These are phyloP conservation scores for Cephalotrichum gorgonifer DNA, from an alignment of 2,329 filamentous ascomycete genomes.

Conservation along the genomic window DNA sequence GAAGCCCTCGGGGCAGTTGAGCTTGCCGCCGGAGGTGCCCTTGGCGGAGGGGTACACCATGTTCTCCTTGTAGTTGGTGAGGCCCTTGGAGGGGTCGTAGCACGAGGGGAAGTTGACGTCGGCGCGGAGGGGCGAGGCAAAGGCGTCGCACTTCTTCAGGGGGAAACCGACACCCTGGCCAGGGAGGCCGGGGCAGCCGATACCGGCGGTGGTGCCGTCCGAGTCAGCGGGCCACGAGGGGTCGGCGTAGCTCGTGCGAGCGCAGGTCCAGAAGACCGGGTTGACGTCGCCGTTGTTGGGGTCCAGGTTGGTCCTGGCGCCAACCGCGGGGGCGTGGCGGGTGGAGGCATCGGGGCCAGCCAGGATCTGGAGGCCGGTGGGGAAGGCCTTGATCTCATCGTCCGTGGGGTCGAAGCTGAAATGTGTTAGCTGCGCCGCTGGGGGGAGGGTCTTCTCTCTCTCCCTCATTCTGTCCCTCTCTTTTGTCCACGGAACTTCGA, in stretches of 20 bases:
- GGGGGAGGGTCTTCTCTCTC: too few relatives aligned
- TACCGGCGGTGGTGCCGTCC: constrained; percentile 43
- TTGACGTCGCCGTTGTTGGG: constrained; percentile 40
- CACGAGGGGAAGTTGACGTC: constrained; percentile 66
- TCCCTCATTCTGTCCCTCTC: not conserved
- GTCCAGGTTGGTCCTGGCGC: constrained; percentile 39
- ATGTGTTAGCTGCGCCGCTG: not conserved
- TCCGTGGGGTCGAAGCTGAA: constrained; percentile 45
- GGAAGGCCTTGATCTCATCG: constrained; percentile 60
- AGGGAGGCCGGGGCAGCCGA: constrained; percentile 39
- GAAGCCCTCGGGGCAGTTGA: constrained; percentile 44
- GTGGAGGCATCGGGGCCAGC: constrained; percentile 50
- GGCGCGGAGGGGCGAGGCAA: constrained; percentile 49
- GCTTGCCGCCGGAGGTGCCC: constrained; percentile 34
- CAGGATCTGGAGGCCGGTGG: constrained; percentile 60
- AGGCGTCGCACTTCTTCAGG: constrained; percentile 55
- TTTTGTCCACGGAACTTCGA: too few relatives aligned
- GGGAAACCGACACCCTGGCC: constrained; percentile 56
- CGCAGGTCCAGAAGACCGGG: constrained; percentile 50
- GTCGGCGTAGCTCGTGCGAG: constrained; percentile 36
- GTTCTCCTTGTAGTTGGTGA: constrained; percentile 52
- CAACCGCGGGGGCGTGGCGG: constrained; percentile 45
- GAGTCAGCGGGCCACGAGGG: constrained; percentile 44
- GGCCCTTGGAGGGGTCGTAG: constrained; percentile 55
- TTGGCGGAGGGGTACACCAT: constrained; percentile 49